Evolutionary conservation across 106 monocot species (phyloP).

Genomic region (Dendrobium officinale): DNA sequence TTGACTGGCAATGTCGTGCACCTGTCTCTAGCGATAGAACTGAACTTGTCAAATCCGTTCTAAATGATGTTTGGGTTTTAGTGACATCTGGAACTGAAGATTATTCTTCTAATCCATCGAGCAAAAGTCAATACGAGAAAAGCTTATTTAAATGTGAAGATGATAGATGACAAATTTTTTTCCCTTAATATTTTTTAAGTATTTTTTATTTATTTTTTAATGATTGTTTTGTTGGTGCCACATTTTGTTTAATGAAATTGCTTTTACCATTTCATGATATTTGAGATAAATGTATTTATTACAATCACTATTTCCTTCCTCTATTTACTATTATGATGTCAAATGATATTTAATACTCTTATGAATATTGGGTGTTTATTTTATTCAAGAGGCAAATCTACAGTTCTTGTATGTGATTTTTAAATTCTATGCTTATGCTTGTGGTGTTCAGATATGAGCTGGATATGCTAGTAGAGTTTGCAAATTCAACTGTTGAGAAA

Average conservation of each 20-base stretch:
- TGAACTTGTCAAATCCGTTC: constrained; percentile 27
- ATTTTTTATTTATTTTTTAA: not conserved
- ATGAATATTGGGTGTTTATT: too few relatives aligned
- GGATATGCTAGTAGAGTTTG: too few relatives aligned
- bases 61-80: constrained; percentile 52
- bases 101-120: constrained; percentile 46
- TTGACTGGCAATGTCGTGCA: constrained; percentile 46
- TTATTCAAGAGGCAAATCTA: too few relatives aligned
- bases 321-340: too few relatives aligned
- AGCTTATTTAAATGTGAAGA: constrained; percentile 55
- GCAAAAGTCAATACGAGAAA: constrained; percentile 47
- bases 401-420: too few relatives aligned
- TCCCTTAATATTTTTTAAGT: not conserved
- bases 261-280: too few relatives aligned
- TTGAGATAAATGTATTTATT: too few relatives aligned
- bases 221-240: not conserved
- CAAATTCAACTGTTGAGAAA: too few relatives aligned
- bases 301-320: too few relatives aligned
- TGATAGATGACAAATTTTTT: constrained; percentile 23
- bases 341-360: too few relatives aligned
- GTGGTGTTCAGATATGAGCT: too few relatives aligned
- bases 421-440: too few relatives aligned
- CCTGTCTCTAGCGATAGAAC: constrained; percentile 38
- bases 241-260: not conserved
- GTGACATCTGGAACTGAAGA: constrained; percentile 45